Base-by-base conservation (phyloP, 1,284 basidiomycete genomes). In the Cryptococcus sp. region DNA sequence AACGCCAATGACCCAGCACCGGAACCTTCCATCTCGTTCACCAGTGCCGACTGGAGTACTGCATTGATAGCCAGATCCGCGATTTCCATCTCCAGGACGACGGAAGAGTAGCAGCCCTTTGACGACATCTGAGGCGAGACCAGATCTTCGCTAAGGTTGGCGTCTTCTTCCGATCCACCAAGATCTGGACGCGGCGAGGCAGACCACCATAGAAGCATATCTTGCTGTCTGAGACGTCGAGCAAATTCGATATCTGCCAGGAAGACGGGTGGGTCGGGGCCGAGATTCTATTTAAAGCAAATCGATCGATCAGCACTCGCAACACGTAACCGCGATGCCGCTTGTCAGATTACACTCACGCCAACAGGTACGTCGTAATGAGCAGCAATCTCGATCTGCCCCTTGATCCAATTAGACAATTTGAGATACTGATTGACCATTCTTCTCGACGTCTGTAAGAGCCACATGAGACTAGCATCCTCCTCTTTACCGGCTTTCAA, bases 181-280 rank as follows among this genome's bases (percentile, higher is more conserved):
- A 99, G 83, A 78, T 99, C 96, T 3, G 96, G 94, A n/a, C 84
- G 84, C 39, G 90, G 87, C 4, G 87, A 86, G 0, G 88, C 84
- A 3, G 95, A 95, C 96, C 96, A 99, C 96, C 96, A 99, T 1
- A 99, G 81, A 2, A 98, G 82, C 76, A 91, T 88, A 72, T 99
- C 96, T 64, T 96, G 90, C 56, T 88, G 87, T 52, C 87, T 81
- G 47, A 99, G 80, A 22, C 90, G 85, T 5, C 94, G 87, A 0
- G 95, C 91, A 72, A 97, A 95, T 66, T 88, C 90, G 59, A 99
- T 84, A 68, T 99, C 96, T 1, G 93, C 87, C 35, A 96, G 82
- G 67, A 90, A 85, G 19, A 97, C 80, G 1, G 92, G 88, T 51
- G 93, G 88, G 71, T 99, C 95, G 7, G 89, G 87, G 50, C 93